Conservation (phyloP, 371 early-diverging fungal genomes). For the Rhizopus stolonifer region DNA sequence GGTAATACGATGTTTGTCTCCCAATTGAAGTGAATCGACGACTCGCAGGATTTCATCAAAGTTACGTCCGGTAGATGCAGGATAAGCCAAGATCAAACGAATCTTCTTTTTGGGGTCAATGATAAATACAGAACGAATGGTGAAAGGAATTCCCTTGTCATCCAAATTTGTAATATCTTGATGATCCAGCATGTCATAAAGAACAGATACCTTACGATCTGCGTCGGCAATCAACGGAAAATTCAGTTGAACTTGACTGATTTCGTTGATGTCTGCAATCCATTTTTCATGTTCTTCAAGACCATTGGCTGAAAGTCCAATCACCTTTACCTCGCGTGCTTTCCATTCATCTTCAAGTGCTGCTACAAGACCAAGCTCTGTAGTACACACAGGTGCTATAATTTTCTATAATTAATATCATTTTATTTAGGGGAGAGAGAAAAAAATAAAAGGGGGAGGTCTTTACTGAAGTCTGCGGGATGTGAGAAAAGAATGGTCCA, state of each 20-base stretch:
- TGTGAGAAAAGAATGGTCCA: constrained; percentile 96
- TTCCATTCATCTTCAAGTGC: constrained; percentile 75
- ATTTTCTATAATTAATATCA: no score
- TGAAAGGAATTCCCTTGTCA: constrained; percentile 87
- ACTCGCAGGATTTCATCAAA: constrained; percentile 94
- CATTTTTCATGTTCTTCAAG: constrained; percentile 81
- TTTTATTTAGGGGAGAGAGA: neutral
- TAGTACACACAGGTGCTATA: constrained; percentile 95
- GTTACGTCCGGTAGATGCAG: constrained; percentile 92
- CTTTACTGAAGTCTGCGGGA: constrained; percentile 90
- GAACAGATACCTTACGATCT: constrained; percentile 77
- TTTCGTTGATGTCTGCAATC: constrained; percentile 90
- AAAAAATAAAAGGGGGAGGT: neutral
- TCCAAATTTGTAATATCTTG: constrained; percentile 87
- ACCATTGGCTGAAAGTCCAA: constrained; percentile 89
- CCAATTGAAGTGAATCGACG: constrained; percentile 89
- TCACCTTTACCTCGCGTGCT: constrained; percentile 82
- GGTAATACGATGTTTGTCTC: constrained; percentile 83
- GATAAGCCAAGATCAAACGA: constrained; percentile 87
- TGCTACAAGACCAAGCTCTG: constrained; percentile 92
- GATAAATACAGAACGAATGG: constrained; percentile 93
- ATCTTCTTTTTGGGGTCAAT: constrained; percentile 91
- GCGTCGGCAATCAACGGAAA: constrained; percentile 95
- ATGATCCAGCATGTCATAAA: constrained; percentile 94
- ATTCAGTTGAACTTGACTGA: constrained; percentile 69